Conservation (phyloP, 495 filamentous ascomycete genomes). For the Penicillium riverlandense region DNA sequence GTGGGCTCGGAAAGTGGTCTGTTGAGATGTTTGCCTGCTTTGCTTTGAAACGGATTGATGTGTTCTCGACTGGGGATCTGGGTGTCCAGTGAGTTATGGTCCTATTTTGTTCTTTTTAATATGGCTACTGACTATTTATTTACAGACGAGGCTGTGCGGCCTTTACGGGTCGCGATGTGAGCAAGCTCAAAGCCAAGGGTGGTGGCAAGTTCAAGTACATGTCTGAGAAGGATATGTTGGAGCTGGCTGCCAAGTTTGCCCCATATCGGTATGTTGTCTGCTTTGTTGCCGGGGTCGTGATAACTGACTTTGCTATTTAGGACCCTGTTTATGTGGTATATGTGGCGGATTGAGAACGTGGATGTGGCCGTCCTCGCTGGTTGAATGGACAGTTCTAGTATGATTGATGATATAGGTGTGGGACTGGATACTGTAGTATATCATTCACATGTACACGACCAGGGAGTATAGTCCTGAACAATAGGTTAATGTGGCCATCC, state of each 20-base stretch:
- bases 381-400: constrained; percentile 7
- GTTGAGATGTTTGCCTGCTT: constrained; percentile 98
- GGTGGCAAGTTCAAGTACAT: constrained; percentile 96
- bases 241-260: constrained; percentile 68
- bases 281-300: neutral
- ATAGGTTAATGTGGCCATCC: no score
- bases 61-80: constrained; percentile 88
- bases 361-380: constrained; percentile 58
- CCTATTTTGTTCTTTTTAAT: neutral
- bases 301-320: constrained; percentile 25
- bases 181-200: constrained; percentile 72
- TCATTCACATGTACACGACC: neutral
- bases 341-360: constrained; percentile 80
- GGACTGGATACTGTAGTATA: neutral
- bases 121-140: neutral
- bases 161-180: constrained; percentile 75
- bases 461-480: no score
- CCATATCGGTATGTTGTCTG: constrained; percentile 64
- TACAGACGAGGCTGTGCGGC: constrained; percentile 77
- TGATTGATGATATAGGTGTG: neutral
- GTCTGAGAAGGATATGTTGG: constrained; percentile 85
- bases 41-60: constrained; percentile 82
- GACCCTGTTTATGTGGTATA: constrained; percentile 81
- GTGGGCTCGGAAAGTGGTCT: constrained; percentile 83
- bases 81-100: constrained; percentile 67